These are phyloP conservation scores for Geoglossum cookeanum DNA, from an alignment of 2,329 filamentous ascomycete genomes.

Conservation along the genomic window DNA sequence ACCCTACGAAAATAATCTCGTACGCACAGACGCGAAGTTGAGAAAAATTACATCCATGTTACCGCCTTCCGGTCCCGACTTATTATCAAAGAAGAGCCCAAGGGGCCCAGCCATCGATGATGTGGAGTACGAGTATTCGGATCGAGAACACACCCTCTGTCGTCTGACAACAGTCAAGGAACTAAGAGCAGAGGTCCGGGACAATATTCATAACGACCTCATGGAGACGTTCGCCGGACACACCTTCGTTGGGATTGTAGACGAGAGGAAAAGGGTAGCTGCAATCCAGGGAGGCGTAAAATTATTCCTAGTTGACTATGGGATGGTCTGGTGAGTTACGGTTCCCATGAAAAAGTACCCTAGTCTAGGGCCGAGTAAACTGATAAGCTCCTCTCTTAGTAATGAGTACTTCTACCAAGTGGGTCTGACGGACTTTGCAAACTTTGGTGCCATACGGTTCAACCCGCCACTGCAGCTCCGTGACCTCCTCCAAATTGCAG, in stretches of 20 bases:
- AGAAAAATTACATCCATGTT: conserved; percentile 98
- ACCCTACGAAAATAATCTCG: conserved; percentile 67
- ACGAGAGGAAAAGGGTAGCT: conserved; percentile 69
- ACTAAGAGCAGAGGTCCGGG: conserved; percentile 62
- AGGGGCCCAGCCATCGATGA: conserved; percentile 20
- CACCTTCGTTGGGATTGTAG: conserved; percentile 85
- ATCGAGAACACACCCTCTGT: conserved; percentile 50
- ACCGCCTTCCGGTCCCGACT: conserved; percentile 27
- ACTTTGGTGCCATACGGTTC: conserved; percentile 74
- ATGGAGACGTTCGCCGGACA: conserved; percentile 76
- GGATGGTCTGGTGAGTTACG: conserved; percentile 39
- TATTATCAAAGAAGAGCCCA: conserved; percentile 10
- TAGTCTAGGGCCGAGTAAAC: background rate
- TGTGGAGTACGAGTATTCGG: conserved; percentile 50
- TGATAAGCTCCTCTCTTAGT: conserved; percentile 8
- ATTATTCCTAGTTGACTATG: conserved; percentile 85
- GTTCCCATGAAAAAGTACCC: background rate
- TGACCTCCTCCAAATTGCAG: conserved; percentile 54
- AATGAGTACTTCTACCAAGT: conserved; percentile 93
- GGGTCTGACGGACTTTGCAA: conserved; percentile 85
- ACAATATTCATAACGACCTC: conserved; percentile 64
- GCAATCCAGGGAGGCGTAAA: conserved; percentile 87
- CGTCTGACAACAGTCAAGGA: conserved; percentile 70
- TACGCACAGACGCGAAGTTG: conserved; percentile 72
- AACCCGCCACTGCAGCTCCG: conserved; percentile 52